A percentile compares a stretch with the other conserved stretches of the same genome.
Conservation (phyloP, 768 basidiomycete species). For the Sarcodon aspratus region DNA sequence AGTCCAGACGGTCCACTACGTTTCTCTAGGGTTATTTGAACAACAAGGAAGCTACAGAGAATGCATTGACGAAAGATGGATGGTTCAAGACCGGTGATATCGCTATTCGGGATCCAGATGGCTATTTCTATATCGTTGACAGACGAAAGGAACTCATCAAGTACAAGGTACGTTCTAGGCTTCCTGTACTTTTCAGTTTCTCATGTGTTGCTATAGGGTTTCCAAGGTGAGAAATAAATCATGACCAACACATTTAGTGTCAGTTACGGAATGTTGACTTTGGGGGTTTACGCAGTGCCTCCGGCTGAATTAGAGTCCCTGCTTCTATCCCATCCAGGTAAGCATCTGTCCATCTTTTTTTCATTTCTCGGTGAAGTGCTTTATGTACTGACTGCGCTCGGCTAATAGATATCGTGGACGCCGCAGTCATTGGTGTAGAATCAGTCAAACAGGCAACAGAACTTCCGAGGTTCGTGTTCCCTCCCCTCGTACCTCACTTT, state of each 20-base stretch:
- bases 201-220: neutral
- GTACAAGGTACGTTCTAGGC: slow-evolving; percentile 14
- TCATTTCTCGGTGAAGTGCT: too few species aligned
- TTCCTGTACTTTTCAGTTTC: slow-evolving; percentile 10
- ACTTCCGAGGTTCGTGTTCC: slow-evolving; percentile 46
- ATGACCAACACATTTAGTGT: neutral
- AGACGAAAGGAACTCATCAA: slow-evolving; percentile 19
- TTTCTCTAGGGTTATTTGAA: slow-evolving; percentile 9
- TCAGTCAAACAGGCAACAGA: slow-evolving; percentile 65
- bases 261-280: slow-evolving; percentile 2
- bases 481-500: too few species aligned
- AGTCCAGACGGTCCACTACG: too few species aligned
- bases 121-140: slow-evolving; percentile 26
- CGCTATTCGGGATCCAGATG: slow-evolving; percentile 20
- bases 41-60: slow-evolving; percentile 25
- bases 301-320: slow-evolving; percentile 31
- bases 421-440: slow-evolving; percentile 70
- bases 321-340: slow-evolving; percentile 23
- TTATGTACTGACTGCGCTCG: too few species aligned
- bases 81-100: slow-evolving; percentile 39
- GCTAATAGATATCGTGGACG: slow-evolving; percentile 48
- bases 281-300: slow-evolving; percentile 15
- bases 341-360: too few species aligned
- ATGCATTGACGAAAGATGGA: slow-evolving; percentile 22
- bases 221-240: neutral